These are phyloP conservation scores for Hypoxylon sp. DNA, from an alignment of 2,329 filamentous ascomycete species.

Conservation along the genomic window DNA sequence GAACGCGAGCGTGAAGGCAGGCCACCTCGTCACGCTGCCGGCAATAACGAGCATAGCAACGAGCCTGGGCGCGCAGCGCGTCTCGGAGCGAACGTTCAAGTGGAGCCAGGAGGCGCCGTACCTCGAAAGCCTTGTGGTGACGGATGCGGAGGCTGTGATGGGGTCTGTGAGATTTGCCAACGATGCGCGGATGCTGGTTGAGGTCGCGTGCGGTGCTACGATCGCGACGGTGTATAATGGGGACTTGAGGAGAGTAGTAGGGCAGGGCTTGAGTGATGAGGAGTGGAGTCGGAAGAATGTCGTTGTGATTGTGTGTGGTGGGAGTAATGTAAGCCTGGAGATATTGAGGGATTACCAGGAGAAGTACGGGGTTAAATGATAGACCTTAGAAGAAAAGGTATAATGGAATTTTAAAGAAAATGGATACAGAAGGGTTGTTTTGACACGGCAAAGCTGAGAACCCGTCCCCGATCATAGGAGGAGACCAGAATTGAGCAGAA, in stretches of 20 bases:
- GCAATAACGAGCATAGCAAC: conserved; percentile 83
- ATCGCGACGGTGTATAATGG: conserved; percentile 78
- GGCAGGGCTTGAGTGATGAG: conserved; percentile 65
- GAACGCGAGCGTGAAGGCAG: conserved; percentile 70
- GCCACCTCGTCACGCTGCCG: conserved; percentile 73
- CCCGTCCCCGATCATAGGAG: too few relatives aligned
- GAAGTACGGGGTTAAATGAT: conserved; percentile 57
- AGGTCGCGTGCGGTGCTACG: conserved; percentile 87
- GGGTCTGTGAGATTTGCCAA: conserved; percentile 84
- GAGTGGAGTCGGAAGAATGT: conserved; percentile 78
- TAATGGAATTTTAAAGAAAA: not conserved
- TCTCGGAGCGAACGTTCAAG: conserved; percentile 77
- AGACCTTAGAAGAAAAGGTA: conserved; percentile 6
- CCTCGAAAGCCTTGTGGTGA: conserved; percentile 73
- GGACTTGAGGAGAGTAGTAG: conserved; percentile 72
- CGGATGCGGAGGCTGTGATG: conserved; percentile 83
- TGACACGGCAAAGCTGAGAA: not conserved
- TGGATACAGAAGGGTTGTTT: not conserved
- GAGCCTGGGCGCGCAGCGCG: conserved; percentile 79
- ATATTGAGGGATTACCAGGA: conserved; percentile 72
- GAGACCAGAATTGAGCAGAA: not conserved
- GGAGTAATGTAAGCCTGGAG: conserved; percentile 75
- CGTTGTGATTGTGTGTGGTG: conserved; percentile 89
- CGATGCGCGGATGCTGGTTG: conserved; percentile 85
- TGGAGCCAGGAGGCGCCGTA: conserved; percentile 67